Base-by-base conservation (phyloP, 2,329 filamentous ascomycete genomes). In the Elsinoe ampelina region DNA sequence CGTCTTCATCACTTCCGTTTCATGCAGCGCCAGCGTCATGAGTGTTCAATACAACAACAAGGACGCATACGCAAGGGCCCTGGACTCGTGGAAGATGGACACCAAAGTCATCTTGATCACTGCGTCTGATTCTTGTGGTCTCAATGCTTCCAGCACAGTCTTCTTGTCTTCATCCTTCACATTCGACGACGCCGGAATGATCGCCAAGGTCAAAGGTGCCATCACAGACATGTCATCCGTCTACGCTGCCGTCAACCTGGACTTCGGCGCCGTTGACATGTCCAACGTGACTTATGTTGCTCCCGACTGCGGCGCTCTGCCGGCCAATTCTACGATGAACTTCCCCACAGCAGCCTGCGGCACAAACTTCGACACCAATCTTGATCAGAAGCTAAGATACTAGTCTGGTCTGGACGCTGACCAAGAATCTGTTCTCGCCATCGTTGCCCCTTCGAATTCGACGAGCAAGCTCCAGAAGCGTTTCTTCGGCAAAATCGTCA, bases 351-450 rank as follows among this genome's bases (percentile, higher is more conserved):
- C 58, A 20, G 54, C 50, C 12, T 60, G 59, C 19, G 59, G 58
- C 4, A 35, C 30, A 2, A 41, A 50, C 11, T 60, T 60, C 20
- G 59, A 60, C 41, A 7, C 20, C 8, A 35, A 50, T 5, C 50
- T 60, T 8, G 59, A 60, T 32, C 47, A 59, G 3, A 54, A 58
- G 15, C 57, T 60, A 12, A 54, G 57, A 34, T 60, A 57, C 55
- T 59, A 59, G 32, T 45, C 43, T 8, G 43, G 47, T 30, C 30
- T 20, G 8, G 54, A 47, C 4, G 54, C 54, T 2, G 42, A 55
- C 13, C 19, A 54, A 12, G 50, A 57, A 13, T 22, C 56, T 4
- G 50, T 59, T 4, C 38, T 59, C 10, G 55, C 54, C 1, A 32
- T 36, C 7, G 42, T 58, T 4, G 59, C 50, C 1, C 57, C 57